phyloP scores from a whole-genome alignment of 495 filamentous ascomycete genomes.

The Lentithecium fluviatile region DNA sequence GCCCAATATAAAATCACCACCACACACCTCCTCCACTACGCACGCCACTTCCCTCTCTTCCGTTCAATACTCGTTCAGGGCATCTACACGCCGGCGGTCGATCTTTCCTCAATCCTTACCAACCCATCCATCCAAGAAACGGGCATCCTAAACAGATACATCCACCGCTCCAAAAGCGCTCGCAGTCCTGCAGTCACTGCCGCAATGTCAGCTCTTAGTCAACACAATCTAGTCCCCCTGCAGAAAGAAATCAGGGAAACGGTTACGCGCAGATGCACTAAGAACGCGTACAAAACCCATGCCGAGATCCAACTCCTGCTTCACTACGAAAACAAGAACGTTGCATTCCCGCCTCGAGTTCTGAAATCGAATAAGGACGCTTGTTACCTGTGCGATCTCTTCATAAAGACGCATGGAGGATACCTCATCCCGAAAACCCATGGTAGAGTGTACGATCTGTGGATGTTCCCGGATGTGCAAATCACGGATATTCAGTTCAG shows the following conservation, averaged over 20 bases:
- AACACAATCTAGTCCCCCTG: no score
- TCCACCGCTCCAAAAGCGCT: neutral
- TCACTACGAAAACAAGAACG: slow-evolving; percentile 17
- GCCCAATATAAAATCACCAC: slow-evolving; percentile 3
- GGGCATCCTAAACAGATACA: slow-evolving; percentile 11
- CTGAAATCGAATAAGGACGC: slow-evolving; percentile 26
- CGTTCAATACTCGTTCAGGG: neutral
- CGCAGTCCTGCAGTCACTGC: neutral
- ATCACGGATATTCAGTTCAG: neutral
- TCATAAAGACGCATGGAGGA: slow-evolving; percentile 18
- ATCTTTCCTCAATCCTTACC: neutral
- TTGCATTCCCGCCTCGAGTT: slow-evolving; percentile 3
- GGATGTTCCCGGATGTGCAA: slow-evolving; percentile 24
- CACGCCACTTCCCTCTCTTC: slow-evolving; percentile 1
- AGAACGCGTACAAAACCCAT: slow-evolving; percentile 21
- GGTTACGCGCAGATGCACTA: no score
- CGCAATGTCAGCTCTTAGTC: no score
- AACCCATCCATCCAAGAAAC: neutral
- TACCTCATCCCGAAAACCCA: slow-evolving; percentile 28
- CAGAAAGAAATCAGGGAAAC: no score
- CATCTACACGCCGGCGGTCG: neutral
- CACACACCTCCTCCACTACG: slow-evolving; percentile 1
- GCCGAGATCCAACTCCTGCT: slow-evolving; percentile 32
- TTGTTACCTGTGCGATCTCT: slow-evolving; percentile 32
- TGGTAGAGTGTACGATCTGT: slow-evolving; percentile 22